Evolutionary conservation across 2,329 filamentous ascomycete species (phyloP).

Genomic region (Colletotrichum lindemuthianum): DNA sequence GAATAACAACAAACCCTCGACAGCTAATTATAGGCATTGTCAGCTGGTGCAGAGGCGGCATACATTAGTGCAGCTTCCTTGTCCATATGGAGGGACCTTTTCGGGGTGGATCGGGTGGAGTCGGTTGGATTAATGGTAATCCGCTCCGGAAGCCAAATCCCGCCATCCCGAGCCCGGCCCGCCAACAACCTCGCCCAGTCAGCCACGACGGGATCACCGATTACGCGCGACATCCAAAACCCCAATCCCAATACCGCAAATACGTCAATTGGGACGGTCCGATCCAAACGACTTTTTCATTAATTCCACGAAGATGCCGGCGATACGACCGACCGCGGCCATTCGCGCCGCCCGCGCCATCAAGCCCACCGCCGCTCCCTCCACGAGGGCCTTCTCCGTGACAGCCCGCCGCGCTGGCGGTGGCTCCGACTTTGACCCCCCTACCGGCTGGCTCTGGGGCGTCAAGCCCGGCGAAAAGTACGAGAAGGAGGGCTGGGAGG

Average conservation of each 20-base stretch:
- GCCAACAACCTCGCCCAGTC: constrained; percentile 26
- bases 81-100: too few species aligned
- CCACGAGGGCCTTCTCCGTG: constrained; percentile 54
- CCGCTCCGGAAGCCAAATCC: constrained; percentile 32
- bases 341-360: constrained; percentile 44
- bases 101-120: constrained; percentile 24
- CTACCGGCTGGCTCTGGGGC: constrained; percentile 91
- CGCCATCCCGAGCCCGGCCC: neutral
- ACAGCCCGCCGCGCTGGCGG: constrained; percentile 54
- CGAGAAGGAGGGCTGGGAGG: constrained; percentile 97
- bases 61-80: too few species aligned
- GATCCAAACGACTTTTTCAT: neutral
- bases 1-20: too few species aligned
- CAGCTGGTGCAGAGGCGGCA: too few species aligned
- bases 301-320: constrained; percentile 31
- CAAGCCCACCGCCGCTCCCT: constrained; percentile 41
- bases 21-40: too few species aligned
- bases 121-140: constrained; percentile 17
- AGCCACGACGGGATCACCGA: constrained; percentile 32
- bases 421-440: constrained; percentile 83
- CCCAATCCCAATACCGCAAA: constrained; percentile 6
- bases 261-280: constrained; percentile 24
- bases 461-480: constrained; percentile 95
- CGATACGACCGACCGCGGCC: constrained; percentile 37
- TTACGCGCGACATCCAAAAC: constrained; percentile 19